phyloP scores from a whole-genome alignment of 257 asterid genomes.

The Prunella vulgaris region DNA sequence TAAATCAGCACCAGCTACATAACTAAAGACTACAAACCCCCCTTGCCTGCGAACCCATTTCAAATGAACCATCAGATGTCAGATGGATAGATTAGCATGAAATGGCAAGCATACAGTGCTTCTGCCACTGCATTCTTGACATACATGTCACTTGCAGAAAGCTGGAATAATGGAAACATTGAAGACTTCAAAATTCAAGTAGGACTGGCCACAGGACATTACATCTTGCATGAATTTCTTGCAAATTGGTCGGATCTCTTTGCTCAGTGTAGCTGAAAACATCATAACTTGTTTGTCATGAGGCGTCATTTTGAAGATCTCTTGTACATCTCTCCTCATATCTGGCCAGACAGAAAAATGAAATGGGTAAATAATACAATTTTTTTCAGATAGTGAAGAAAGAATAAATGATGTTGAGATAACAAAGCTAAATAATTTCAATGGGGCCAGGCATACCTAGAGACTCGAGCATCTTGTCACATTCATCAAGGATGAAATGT shows the following conservation, averaged over 20 bases:
- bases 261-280: constrained; percentile 97
- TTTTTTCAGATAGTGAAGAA: background rate
- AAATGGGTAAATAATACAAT: background rate
- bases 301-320: constrained; percentile 90
- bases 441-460: constrained; percentile 49
- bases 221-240: constrained; percentile 99
- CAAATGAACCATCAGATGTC: constrained; percentile 27
- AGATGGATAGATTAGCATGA: constrained; percentile 30
- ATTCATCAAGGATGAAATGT: constrained; percentile 86
- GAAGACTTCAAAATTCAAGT: constrained; percentile 63
- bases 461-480: constrained; percentile 94
- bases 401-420: background rate
- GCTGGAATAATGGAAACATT: constrained; percentile 50
- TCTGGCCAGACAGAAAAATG: constrained; percentile 36
- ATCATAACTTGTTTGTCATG: constrained; percentile 98
- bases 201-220: constrained; percentile 83
- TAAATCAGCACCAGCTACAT: background rate
- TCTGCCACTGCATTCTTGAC: constrained; percentile 47
- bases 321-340: constrained; percentile 95
- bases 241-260: constrained; percentile 95
- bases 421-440: background rate
- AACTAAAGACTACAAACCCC: constrained; percentile 4
- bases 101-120: constrained; percentile 41
- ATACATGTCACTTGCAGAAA: constrained; percentile 39
- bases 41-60: constrained; percentile 20